These are phyloP conservation scores for Spergularia marina DNA, from an alignment of 148 eudicot species.

Conservation along the genomic window DNA sequence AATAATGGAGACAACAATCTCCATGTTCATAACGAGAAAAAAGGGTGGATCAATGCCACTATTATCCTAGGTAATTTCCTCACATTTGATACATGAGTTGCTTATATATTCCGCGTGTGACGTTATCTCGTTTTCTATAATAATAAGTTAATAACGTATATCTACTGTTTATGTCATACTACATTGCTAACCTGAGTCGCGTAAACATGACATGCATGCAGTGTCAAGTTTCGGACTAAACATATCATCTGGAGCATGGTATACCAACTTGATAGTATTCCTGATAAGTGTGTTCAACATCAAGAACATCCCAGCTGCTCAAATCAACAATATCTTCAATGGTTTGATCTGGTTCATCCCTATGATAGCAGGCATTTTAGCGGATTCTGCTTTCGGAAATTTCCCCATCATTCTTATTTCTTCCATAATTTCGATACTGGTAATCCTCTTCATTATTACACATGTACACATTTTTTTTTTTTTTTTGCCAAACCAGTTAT, in stretches of 20 bases:
- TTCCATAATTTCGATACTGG: slow-evolving; percentile 25
- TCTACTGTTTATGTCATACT: no score
- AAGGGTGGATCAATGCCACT: slow-evolving; percentile 21
- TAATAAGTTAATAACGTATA: no score
- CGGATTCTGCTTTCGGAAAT: slow-evolving; percentile 29
- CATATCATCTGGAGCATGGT: slow-evolving; percentile 35
- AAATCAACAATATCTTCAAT: slow-evolving; percentile 32
- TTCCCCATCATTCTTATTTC: slow-evolving; percentile 24
- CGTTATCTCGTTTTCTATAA: no score
- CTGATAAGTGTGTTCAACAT: slow-evolving; percentile 32
- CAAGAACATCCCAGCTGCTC: slow-evolving; percentile 34
- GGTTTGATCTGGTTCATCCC: slow-evolving; percentile 31
- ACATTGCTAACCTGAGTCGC: no score
- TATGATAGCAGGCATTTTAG: slow-evolving; percentile 30
- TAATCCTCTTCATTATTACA: neutral
- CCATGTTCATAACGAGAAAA: neutral
- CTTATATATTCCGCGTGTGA: no score
- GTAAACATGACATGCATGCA: neutral
- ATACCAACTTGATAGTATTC: slow-evolving; percentile 32
- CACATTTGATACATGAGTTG: no score
- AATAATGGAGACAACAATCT: slow-evolving; percentile 2
- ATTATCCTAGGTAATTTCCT: slow-evolving; percentile 12
- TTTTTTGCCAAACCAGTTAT: no score
- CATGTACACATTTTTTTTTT: no score
- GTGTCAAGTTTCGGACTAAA: slow-evolving; percentile 29